Evolutionary conservation across 1,139 yeast genomes (phyloP).

Genomic region (Pichia kudriavzevii): DNA sequence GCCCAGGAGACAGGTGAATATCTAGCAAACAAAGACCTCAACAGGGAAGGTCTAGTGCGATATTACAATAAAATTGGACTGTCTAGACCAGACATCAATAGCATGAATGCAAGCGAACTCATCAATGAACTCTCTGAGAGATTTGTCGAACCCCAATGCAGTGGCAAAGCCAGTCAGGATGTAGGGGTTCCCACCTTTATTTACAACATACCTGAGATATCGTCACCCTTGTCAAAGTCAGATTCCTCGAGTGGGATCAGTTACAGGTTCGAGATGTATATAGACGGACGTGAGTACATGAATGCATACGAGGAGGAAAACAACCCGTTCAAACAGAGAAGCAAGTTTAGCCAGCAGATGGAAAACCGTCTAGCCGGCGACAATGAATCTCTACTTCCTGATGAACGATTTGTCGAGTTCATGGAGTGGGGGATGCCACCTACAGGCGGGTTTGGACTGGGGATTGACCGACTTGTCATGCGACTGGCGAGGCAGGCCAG

Average conservation of each 20-base stretch:
- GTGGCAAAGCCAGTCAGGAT: too few species aligned
- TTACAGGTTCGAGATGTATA: slow-evolving; percentile 75
- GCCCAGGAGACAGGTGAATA: slow-evolving; percentile 38
- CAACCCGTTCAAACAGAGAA: slow-evolving; percentile 61
- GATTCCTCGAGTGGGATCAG: slow-evolving; percentile 27
- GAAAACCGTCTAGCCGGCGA: slow-evolving; percentile 43
- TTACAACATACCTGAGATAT: slow-evolving; percentile 71
- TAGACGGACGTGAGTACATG: slow-evolving; percentile 71
- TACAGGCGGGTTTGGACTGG: slow-evolving; percentile 97
- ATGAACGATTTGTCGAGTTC: slow-evolving; percentile 58
- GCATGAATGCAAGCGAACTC: slow-evolving; percentile 45
- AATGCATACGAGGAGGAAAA: slow-evolving; percentile 98
- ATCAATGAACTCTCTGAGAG: slow-evolving; percentile 58
- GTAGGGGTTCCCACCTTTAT: slow-evolving; percentile 62
- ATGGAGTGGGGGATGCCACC: slow-evolving; percentile 96
- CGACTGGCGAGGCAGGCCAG: slow-evolving; percentile 54
- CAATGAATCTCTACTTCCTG: slow-evolving; percentile 62
- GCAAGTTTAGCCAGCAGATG: slow-evolving; percentile 55
- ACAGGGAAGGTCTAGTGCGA: not conserved
- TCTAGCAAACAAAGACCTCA: not conserved
- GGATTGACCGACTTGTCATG: slow-evolving; percentile 86
- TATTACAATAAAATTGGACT: slow-evolving; percentile 3
- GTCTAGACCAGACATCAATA: slow-evolving; percentile 24
- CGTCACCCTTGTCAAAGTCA: slow-evolving; percentile 87
- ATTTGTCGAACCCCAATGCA: slow-evolving; percentile 59